Base-by-base conservation (phyloP, 176 grass and related monocot species). In the Aegilops umbellulata region DNA sequence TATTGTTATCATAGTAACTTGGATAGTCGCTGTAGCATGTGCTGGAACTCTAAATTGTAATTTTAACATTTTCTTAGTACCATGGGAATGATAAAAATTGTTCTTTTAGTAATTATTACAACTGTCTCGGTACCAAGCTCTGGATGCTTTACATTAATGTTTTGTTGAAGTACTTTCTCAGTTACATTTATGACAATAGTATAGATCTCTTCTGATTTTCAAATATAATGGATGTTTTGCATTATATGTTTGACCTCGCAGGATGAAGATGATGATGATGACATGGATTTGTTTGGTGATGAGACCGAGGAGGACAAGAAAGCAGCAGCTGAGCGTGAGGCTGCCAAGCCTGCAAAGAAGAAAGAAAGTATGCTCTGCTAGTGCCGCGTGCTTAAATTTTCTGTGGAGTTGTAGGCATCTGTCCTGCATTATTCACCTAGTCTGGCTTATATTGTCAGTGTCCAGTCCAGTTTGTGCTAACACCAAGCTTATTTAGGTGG, bases 241-340 rank as follows among this genome's bases (percentile, higher is more conserved):
- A 25, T 26, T 80, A 2, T 17, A 16, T 20, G 35, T 41, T 79
- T 80, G 22, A 46, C 41, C 12, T 42, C 29, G 1, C 10, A 92
- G 88, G 84, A 89, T 76, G 82, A 42, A 3, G 88, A 86, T 0
- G 90, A 87, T 2, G 93, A 90, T 55, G 93, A 93, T 31, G 93
- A 95, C 78, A 46, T 95, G 67, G 88, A 92, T 87, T 88, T 89
- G 75, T 95, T 95, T 0, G 93, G 90, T 1, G 93, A 95, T 80
- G 93, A 95, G 62, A 93, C 93, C 0, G 93, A 95, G 80, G 93
- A 95, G 15, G 93, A 95, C 60, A 92, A 95, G 86, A 90, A 89
- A 57, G 90, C 69, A 27, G 88, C 86, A 51, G 93, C 82, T 17
- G 90, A 87, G 65, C 86, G 93, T 15, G 93, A 39, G 3, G 77